Evolutionary conservation across 2,329 filamentous ascomycete species (phyloP).

Genomic region (Neoarthrinium moseri): DNA sequence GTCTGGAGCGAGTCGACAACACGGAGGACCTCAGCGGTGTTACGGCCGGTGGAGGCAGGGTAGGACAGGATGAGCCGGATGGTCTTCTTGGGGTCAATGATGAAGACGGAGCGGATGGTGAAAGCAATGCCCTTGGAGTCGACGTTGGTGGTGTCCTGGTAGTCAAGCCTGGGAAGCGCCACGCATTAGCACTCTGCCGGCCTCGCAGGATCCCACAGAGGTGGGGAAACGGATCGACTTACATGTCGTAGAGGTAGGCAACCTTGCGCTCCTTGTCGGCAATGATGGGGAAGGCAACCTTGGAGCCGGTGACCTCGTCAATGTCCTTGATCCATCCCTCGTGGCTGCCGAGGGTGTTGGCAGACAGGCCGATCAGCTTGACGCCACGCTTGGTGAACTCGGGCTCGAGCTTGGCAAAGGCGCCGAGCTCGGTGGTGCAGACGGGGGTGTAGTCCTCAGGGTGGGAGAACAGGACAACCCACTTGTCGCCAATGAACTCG

Average conservation of each 20-base stretch:
- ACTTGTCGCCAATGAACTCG: conserved; percentile 75
- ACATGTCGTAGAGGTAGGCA: conserved; percentile 77
- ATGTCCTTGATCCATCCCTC: conserved; percentile 90
- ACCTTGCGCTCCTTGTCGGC: conserved; percentile 77
- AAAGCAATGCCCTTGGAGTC: conserved; percentile 83
- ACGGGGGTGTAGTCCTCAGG: conserved; percentile 92
- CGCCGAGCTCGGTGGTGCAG: conserved; percentile 93
- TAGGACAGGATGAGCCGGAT: conserved; percentile 92
- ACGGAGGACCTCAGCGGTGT: conserved; percentile 75
- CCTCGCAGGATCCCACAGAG: too few relatives aligned
- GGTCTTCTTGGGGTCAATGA: conserved; percentile 92
- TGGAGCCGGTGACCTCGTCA: conserved; percentile 70
- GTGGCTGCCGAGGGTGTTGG: conserved; percentile 83
- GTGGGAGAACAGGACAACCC: conserved; percentile 83
- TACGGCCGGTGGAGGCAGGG: conserved; percentile 85
- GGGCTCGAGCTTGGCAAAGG: conserved; percentile 83
- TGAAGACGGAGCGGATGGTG: conserved; percentile 91
- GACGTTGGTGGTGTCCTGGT: conserved; percentile 79
- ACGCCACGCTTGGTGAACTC: conserved; percentile 85
- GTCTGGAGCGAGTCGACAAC: conserved; percentile 78
- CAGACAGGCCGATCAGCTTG: conserved; percentile 87
- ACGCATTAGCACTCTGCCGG: not conserved
- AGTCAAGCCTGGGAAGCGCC: conserved; percentile 58
- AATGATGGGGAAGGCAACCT: conserved; percentile 76
- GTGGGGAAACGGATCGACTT: conserved; percentile 26